A percentile compares a stretch with the other conserved stretches of the same genome.
phyloP scores from a whole-genome alignment of 2,329 filamentous ascomycete genomes.

The Chaetomium sp. region DNA sequence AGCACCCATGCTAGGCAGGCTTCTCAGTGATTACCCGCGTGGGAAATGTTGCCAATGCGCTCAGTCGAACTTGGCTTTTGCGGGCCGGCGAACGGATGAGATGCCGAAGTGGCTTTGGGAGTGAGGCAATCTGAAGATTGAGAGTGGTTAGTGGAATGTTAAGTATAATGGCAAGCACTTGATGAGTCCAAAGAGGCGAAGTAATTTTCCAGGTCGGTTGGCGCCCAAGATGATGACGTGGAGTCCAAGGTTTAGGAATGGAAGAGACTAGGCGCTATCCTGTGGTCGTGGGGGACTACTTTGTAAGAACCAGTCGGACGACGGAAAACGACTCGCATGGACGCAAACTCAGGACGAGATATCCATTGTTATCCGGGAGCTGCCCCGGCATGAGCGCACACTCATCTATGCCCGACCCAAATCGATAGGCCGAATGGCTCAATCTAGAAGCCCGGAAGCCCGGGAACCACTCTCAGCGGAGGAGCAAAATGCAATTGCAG shows the following conservation, averaged over 20 bases:
- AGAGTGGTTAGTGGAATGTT: not conserved
- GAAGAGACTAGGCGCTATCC: not conserved
- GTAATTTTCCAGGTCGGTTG: too few relatives aligned
- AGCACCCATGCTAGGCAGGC: conserved; percentile 62
- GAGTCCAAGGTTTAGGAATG: not conserved
- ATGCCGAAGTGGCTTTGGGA: not conserved
- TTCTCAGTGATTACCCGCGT: conserved; percentile 14
- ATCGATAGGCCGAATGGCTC: too few relatives aligned
- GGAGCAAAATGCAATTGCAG: too few relatives aligned
- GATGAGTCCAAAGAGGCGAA: not conserved
- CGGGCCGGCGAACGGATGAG: not conserved
- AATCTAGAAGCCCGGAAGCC: too few relatives aligned
- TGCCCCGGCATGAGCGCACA: too few relatives aligned
- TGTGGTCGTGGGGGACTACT: not conserved
- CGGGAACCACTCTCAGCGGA: too few relatives aligned
- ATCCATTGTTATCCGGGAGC: too few relatives aligned
- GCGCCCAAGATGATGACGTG: not conserved
- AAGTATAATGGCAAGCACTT: not conserved
- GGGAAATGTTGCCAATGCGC: conserved; percentile 1
- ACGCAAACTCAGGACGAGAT: too few relatives aligned
- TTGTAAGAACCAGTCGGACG: too few relatives aligned
- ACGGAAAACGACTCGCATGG: too few relatives aligned
- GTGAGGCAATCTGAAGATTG: not conserved
- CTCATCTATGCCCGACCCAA: too few relatives aligned
- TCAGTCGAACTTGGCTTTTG: not conserved